Conservation (phyloP, 2,329 filamentous ascomycete species). For the Ophiocordyceps sinensis region DNA sequence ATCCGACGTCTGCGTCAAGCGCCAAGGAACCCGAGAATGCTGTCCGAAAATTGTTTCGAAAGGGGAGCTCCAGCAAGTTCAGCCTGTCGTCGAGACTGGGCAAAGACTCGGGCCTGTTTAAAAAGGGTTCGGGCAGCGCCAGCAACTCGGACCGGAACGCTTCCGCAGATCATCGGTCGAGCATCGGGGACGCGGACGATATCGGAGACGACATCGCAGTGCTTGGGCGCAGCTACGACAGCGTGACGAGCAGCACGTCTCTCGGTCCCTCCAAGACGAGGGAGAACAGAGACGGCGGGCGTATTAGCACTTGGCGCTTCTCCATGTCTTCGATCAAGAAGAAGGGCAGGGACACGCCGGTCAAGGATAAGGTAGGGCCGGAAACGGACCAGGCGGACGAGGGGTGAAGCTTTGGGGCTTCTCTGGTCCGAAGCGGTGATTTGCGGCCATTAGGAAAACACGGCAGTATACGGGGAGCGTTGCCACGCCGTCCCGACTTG, state of each 20-base stretch:
- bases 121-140: constrained; percentile 43
- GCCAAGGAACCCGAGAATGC: constrained; percentile 41
- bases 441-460: background rate
- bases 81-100: constrained; percentile 41
- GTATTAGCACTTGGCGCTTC: constrained; percentile 37
- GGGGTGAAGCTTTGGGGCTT: constrained; percentile 6
- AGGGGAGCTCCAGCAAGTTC: constrained; percentile 52
- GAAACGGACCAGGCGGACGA: constrained; percentile 31
- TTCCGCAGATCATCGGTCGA: constrained; percentile 38
- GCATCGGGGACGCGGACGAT: constrained; percentile 42
- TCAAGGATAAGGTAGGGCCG: constrained; percentile 35
- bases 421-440: background rate
- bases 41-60: constrained; percentile 46
- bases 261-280: constrained; percentile 35
- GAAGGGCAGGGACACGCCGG: constrained; percentile 34
- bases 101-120: constrained; percentile 40
- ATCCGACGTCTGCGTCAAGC: constrained; percentile 21
- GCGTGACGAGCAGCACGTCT: constrained; percentile 39
- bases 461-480: too few species aligned
- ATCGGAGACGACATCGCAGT: constrained; percentile 28
- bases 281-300: constrained; percentile 30
- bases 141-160: constrained; percentile 42
- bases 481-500: too few species aligned
- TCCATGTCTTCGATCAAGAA: constrained; percentile 47
- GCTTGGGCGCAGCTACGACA: constrained; percentile 39